A percentile compares a stretch with the other conserved stretches of the same genome.
These are phyloP conservation scores for Cymbidium sinense DNA, from an alignment of 106 monocot genomes.

Conservation along the genomic window DNA sequence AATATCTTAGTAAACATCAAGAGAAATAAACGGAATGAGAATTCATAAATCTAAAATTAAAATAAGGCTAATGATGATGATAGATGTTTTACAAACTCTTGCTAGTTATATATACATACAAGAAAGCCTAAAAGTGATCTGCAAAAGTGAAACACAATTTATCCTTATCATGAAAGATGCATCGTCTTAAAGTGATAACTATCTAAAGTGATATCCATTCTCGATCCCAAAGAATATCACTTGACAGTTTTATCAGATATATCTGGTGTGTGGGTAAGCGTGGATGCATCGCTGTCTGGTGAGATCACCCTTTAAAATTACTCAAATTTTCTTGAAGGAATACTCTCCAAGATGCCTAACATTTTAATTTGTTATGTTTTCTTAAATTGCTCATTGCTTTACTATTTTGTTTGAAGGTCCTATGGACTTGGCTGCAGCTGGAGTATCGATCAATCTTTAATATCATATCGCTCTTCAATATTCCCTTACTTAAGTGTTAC, in stretches of 20 bases:
- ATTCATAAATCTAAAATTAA: too few relatives aligned
- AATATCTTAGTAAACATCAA: neutral
- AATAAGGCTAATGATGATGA: neutral
- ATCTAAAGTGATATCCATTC: too few relatives aligned
- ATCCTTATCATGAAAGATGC: too few relatives aligned
- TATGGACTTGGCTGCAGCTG: slow-evolving; percentile 89
- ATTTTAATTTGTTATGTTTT: neutral
- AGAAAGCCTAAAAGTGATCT: too few relatives aligned
- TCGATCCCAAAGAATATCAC: too few relatives aligned
- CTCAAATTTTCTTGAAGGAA: neutral
- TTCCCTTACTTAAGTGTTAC: slow-evolving; percentile 91
- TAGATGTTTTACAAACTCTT: neutral
- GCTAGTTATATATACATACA: too few relatives aligned
- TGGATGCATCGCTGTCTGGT: too few relatives aligned
- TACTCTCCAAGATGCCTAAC: neutral
- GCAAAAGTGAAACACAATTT: too few relatives aligned
- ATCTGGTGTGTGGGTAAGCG: too few relatives aligned
- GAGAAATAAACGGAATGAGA: neutral
- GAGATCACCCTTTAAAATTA: too few relatives aligned
- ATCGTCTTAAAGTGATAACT: too few relatives aligned
- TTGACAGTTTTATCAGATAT: too few relatives aligned
- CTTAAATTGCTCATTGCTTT: neutral
- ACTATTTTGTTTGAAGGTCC: slow-evolving; percentile 41
- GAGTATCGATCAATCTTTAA: slow-evolving; percentile 84
- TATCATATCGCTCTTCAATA: slow-evolving; percentile 90